Conservation (phyloP, 495 filamentous ascomycete species). For the Neurospora sp. region DNA sequence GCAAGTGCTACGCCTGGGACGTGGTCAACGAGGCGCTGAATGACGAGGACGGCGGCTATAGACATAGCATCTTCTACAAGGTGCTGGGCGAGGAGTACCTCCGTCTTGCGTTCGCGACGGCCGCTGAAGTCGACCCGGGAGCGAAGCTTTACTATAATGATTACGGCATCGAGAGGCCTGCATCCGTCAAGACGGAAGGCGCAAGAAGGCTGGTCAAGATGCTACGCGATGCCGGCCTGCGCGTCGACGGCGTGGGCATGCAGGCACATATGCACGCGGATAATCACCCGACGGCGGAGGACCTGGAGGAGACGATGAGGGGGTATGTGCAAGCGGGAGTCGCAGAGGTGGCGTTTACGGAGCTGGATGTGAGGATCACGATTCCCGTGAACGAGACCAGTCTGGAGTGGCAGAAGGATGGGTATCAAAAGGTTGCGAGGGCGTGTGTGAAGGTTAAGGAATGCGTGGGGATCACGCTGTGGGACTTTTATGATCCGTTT, state of each 20-base stretch:
- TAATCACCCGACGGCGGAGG: constrained; percentile 33
- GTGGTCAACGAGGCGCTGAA: constrained; percentile 59
- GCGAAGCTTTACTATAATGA: constrained; percentile 63
- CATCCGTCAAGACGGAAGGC: constrained; percentile 20
- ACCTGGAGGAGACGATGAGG: constrained; percentile 39
- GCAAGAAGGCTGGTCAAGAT: constrained; percentile 46
- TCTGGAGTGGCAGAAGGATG: constrained; percentile 44
- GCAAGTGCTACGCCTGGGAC: constrained; percentile 48
- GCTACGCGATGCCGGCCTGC: constrained; percentile 39
- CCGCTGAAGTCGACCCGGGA: constrained; percentile 41
- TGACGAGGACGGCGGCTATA: constrained; percentile 54
- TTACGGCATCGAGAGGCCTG: constrained; percentile 52
- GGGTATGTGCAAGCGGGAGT: constrained; percentile 41
- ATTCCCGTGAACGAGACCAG: constrained; percentile 35
- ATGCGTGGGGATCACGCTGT: constrained; percentile 61
- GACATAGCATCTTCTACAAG: constrained; percentile 44
- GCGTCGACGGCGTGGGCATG: constrained; percentile 56
- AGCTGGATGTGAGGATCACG: constrained; percentile 50
- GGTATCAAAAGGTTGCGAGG: constrained; percentile 42
- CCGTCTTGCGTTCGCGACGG: constrained; percentile 44
- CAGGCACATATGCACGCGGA: constrained; percentile 54
- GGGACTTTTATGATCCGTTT: constrained; percentile 48
- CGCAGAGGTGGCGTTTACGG: constrained; percentile 51
- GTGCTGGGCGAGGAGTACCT: constrained; percentile 49
- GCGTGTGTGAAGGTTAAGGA: constrained; percentile 47